Base-by-base conservation (phyloP, 2,329 filamentous ascomycete genomes). In the Malbranchea zuffiana region DNA sequence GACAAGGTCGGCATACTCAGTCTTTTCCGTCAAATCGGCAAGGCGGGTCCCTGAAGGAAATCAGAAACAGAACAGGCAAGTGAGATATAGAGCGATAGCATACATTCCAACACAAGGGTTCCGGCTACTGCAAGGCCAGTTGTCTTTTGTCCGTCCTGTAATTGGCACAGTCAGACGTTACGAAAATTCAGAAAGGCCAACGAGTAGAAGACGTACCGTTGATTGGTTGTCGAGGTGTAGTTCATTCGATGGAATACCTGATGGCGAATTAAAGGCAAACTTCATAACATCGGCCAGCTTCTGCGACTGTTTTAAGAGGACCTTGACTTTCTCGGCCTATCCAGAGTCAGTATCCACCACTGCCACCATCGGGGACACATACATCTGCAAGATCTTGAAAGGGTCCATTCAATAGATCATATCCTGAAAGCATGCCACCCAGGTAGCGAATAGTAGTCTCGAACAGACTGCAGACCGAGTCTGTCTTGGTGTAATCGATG, bases 381-480 rank as follows among this genome's bases (percentile, higher is more conserved):
- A 55, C 54, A 40, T 71, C 61, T 30, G 68, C 66, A 10, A 78
- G 60, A 20, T 67, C 46, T 11, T 66, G 61, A 12, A 78, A 66
- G 1, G 80, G 80, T 0, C 81, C 82, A 1, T 65, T 78, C 31
- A 93, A 63, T 32, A 94, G 68, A 42, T 69, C 67, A 47, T 69
- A 69, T 3, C 78, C 82, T 2, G 85, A 82, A 6, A 94, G 54
- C 49, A 94, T 68, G 11, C 85, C 86, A 6, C 75, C 86, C 1
- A 94, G 63, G 50, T 93, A 93, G 18, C 86, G 78, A 51, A 94
- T 93, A 0, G 83, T 94, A 0, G 84, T 92, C 60, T 94, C 86
- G 50, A 94, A 94, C 5, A 94, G 60, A 24, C 80, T 88, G 32
- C 93, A 75, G 6, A 66, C 59, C 1, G 66, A 58, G 2, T 66